Evolutionary conservation across 768 basidiomycete species (phyloP).

Genomic region (Serendipita sp.): DNA sequence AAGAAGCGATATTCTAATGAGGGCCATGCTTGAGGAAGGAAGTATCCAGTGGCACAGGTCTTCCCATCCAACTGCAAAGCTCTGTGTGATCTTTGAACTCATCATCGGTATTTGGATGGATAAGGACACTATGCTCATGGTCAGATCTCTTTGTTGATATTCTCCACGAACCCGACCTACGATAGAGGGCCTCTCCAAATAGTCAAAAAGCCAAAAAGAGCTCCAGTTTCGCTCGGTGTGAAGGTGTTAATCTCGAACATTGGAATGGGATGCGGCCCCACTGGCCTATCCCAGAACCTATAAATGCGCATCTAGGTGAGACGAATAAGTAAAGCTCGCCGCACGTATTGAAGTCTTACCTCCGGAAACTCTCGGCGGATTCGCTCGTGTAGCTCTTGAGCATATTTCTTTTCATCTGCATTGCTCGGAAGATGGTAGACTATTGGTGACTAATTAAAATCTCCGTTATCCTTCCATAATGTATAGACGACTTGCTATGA

Average conservation of each 20-base stretch:
- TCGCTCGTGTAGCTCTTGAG: constrained; percentile 39
- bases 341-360: constrained; percentile 19
- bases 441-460: constrained; percentile 13
- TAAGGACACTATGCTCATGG: constrained; percentile 32
- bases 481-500: constrained; percentile 33
- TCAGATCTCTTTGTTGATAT: neutral
- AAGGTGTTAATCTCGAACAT: constrained; percentile 62
- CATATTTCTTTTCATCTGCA: constrained; percentile 29
- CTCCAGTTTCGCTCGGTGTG: constrained; percentile 50
- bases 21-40: neutral
- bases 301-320: constrained; percentile 38
- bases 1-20: neutral
- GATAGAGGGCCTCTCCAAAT: constrained; percentile 57
- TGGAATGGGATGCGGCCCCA: constrained; percentile 52
- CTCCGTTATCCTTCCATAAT: neutral
- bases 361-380: constrained; percentile 54
- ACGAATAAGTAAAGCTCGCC: neutral
- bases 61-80: constrained; percentile 50
- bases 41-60: constrained; percentile 32
- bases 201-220: constrained; percentile 49
- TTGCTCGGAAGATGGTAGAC: constrained; percentile 46
- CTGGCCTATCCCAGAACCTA: constrained; percentile 42
- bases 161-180: constrained; percentile 25
- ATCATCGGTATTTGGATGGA: constrained; percentile 56
- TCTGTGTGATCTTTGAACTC: constrained; percentile 44